Base-by-base conservation (phyloP, 495 filamentous ascomycete species). In the Penicillium pulvis region DNA sequence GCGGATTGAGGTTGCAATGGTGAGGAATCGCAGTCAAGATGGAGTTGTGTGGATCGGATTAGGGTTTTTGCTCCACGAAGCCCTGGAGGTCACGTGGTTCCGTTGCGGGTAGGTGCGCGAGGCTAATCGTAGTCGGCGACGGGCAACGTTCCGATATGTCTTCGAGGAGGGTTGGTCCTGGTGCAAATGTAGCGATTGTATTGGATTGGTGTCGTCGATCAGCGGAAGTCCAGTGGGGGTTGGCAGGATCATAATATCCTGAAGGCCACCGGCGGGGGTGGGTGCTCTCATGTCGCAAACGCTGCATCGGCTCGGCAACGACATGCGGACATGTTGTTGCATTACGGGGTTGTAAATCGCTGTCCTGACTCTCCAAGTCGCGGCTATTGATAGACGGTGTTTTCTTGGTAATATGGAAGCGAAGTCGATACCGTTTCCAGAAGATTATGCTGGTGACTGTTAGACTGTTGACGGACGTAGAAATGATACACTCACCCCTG, bases 21-120 rank as follows among this genome's bases (percentile, higher is more conserved):
- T 51, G 53, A 58, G 49, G 51, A 44, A 56, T 65, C 52, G 55
- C 54, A 57, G 57, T 58, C 51, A 55, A 44, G 39, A 45, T 48
- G 41, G 51, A 59, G 59, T 56, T 67, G 67, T 70, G 67, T 65
- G 71, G 71, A 70, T 72, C 65, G 57, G 61, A 54, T 71, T 74
- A 74, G 71, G 71, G 71, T 64, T 70, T 65, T 11, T 35, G 46
- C 52, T 46, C 36, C 19, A 19, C 17, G 19, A 60, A 67, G 62
- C 67, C 67, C 64, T 69, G 59, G 7, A 28, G 36, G 51, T 70
- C 67, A 70, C 52, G 44, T 60, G 63, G 12, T 4, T 12, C 16
- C 2, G 48, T 33, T 36, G 46, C 20, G 55, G 53, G 28, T 45
- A 48, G 39, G 7, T 36, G 33, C 17, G 42, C 48, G 51, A 45